Conservation (phyloP, 345 rosid species). For the Aegle marmelos region DNA sequence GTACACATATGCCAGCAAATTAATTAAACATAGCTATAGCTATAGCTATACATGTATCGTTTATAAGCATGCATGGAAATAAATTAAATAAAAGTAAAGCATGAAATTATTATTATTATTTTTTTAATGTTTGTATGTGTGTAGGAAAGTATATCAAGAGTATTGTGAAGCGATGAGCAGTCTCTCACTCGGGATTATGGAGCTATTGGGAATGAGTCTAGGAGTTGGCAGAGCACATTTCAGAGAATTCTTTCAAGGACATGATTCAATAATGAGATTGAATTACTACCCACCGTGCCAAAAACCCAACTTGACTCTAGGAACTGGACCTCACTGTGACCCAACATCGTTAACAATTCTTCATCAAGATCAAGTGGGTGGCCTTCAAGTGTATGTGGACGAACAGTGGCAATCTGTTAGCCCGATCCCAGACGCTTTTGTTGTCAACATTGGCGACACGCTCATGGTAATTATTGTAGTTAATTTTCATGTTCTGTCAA, state of each 20-base stretch:
- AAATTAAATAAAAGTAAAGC: no score
- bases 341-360: constrained; percentile 77
- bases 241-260: constrained; percentile 46
- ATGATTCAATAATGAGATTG: constrained; percentile 67
- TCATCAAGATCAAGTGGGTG: constrained; percentile 66
- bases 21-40: no score
- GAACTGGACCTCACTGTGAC: constrained; percentile 76
- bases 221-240: constrained; percentile 42
- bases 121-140: not conserved
- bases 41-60: no score
- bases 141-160: constrained; percentile 51
- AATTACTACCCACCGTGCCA: constrained; percentile 67
- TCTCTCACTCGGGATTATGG: constrained; percentile 50
- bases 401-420: constrained; percentile 46
- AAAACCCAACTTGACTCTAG: constrained; percentile 51
- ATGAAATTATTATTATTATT: no score
- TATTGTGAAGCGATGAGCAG: constrained; percentile 52
- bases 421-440: constrained; percentile 52
- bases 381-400: constrained; percentile 64
- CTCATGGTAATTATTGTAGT: constrained; percentile 45
- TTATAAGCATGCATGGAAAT: no score
- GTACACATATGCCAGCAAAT: no score
- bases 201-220: constrained; percentile 51
- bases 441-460: constrained; percentile 74
- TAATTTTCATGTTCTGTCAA: not conserved